Conservation (phyloP, 192 early-diverging fungal species). For the Backusella mclennaniae region DNA sequence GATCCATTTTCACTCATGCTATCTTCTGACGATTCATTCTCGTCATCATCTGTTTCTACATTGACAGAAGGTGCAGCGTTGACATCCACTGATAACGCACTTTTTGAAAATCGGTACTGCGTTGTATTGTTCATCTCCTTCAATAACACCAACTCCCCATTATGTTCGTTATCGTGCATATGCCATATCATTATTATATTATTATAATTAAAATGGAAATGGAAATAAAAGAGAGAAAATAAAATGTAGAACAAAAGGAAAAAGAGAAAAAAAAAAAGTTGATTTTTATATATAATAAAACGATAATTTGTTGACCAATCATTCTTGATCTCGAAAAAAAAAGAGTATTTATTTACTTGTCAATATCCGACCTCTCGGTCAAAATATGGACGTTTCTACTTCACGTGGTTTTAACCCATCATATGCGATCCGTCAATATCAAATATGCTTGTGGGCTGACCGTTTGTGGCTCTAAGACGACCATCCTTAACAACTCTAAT, state of each 20-base stretch:
- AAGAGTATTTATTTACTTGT: not conserved
- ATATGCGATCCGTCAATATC: slow-evolving; percentile 29
- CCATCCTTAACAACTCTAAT: slow-evolving; percentile 30
- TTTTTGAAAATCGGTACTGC: not conserved
- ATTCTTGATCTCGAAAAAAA: not conserved
- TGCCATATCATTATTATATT: not conserved
- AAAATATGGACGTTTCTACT: not conserved
- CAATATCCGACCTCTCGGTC: slow-evolving; percentile 9
- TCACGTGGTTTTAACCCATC: slow-evolving; percentile 26
- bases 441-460: slow-evolving; percentile 24
- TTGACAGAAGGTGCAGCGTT: not conserved
- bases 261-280: not conserved
- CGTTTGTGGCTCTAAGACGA: slow-evolving; percentile 2
- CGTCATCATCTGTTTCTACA: not conserved
- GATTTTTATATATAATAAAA: not conserved
- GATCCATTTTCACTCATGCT: not conserved
- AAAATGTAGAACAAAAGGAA: not conserved
- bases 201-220: not conserved
- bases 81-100: not conserved
- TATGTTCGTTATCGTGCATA: not conserved
- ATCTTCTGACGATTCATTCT: slow-evolving; percentile 11
- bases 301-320: not conserved
- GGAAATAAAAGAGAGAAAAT: not conserved
- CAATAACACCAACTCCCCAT: not conserved
- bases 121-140: slow-evolving; percentile 3